phyloP scores from a whole-genome alignment of 2,329 filamentous ascomycete genomes.

The Cadophora sp. region DNA sequence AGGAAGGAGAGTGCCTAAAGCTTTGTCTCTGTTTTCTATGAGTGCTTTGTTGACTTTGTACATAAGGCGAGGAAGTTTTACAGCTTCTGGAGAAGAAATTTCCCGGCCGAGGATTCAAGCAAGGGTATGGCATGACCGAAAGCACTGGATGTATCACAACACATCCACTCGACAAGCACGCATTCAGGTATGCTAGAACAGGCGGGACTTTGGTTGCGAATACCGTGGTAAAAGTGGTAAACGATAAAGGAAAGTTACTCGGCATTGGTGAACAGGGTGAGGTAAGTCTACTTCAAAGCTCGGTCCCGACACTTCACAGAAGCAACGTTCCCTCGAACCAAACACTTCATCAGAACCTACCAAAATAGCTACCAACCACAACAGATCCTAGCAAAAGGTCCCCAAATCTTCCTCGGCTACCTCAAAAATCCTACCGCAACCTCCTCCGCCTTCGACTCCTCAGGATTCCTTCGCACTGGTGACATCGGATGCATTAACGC shows the following conservation, averaged over 20 bases:
- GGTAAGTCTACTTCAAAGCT: background rate
- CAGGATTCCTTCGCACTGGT: constrained; percentile 32
- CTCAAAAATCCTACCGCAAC: constrained; percentile 28
- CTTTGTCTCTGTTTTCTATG: background rate
- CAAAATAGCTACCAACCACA: background rate
- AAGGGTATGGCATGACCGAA: constrained; percentile 75
- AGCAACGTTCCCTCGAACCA: background rate
- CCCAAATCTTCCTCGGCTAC: constrained; percentile 35
- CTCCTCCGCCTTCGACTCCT: constrained; percentile 20
- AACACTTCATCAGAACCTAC: background rate
- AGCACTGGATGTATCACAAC: constrained; percentile 66
- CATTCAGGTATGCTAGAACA: constrained; percentile 61
- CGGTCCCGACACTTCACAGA: background rate
- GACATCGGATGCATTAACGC: constrained; percentile 30
- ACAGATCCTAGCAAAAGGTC: constrained; percentile 49
- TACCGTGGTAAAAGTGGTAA: constrained; percentile 64
- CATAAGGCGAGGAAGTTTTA: constrained; percentile 56
- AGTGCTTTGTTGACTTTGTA: background rate
- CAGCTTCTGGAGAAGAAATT: constrained; percentile 61
- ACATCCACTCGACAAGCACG: constrained; percentile 60
- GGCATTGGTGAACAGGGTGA: background rate
- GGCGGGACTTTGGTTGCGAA: constrained; percentile 62
- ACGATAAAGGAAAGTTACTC: constrained; percentile 49
- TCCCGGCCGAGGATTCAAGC: constrained; percentile 65
- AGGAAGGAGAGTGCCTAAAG: background rate